Evolutionary conservation across 106 monocot species (phyloP).

Genomic region (Dendrobium officinale): DNA sequence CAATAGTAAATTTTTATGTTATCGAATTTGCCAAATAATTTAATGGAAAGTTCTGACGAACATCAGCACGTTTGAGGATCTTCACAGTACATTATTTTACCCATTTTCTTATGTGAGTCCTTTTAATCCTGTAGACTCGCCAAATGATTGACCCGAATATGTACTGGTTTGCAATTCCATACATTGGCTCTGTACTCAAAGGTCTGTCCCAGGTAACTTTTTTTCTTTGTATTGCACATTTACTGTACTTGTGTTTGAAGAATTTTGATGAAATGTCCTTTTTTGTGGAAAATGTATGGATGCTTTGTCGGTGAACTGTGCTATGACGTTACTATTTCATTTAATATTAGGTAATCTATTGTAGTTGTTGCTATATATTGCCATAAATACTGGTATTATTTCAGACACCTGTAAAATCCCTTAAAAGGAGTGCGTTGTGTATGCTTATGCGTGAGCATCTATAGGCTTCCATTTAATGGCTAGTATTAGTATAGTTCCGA

Average conservation of each 20-base stretch:
- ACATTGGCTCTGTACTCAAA: slow-evolving; percentile 74
- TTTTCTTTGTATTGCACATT: not conserved
- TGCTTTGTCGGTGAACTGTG: not conserved
- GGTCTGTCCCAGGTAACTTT: slow-evolving; percentile 71
- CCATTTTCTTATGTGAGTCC: not conserved
- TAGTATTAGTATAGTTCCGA: too few species aligned
- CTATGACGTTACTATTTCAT: not conserved
- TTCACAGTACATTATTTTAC: not conserved
- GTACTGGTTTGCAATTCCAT: slow-evolving; percentile 96
- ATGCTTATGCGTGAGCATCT: not conserved
- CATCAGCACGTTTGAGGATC: not conserved
- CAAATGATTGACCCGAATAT: slow-evolving; percentile 88
- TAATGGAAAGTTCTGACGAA: not conserved
- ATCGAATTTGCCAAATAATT: not conserved
- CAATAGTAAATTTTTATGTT: not conserved
- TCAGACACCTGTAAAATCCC: not conserved
- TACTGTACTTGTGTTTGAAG: not conserved
- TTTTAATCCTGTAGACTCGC: slow-evolving; percentile 48
- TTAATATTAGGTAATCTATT: not conserved
- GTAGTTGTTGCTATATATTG: not conserved
- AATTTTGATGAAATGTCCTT: slow-evolving; percentile 6
- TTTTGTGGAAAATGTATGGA: not conserved
- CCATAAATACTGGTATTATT: not conserved
- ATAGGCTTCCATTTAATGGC: too few species aligned
- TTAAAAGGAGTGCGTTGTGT: not conserved